These are phyloP conservation scores for Rhizophagus prolifer DNA, from an alignment of 192 early-diverging fungal genomes.

Conservation along the genomic window DNA sequence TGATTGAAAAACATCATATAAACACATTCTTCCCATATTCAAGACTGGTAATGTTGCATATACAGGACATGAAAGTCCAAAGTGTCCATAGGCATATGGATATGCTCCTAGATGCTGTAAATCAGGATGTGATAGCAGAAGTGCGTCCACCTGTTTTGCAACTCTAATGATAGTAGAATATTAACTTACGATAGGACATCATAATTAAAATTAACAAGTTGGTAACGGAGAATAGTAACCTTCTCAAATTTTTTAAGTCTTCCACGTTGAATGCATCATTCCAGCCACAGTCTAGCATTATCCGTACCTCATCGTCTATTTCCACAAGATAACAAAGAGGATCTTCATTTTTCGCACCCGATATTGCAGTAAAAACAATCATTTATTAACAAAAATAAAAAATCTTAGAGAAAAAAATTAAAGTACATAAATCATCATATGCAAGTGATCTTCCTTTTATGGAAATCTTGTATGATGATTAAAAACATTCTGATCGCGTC, in stretches of 20 bases:
- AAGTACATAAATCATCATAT: too few species aligned
- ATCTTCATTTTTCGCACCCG: conserved; percentile 82
- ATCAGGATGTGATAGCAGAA: conserved; percentile 88
- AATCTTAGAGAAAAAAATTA: too few species aligned
- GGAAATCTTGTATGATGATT: too few species aligned
- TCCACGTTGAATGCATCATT: conserved; percentile 74
- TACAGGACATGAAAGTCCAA: conserved; percentile 82
- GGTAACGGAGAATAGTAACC: conserved; percentile 53
- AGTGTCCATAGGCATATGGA: conserved; percentile 71
- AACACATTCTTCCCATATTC: conserved; percentile 83
- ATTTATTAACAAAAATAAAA: background rate
- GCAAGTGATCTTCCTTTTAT: too few species aligned
- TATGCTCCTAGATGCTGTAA: conserved; percentile 85
- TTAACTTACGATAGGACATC: background rate
- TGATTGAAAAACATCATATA: conserved; percentile 80
- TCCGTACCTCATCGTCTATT: conserved; percentile 86
- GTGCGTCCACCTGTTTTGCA: conserved; percentile 85
- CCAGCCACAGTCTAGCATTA: conserved; percentile 96
- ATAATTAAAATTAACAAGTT: background rate
- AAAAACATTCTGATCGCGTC: too few species aligned
- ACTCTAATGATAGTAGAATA: conserved; percentile 51
- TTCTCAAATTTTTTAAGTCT: conserved; percentile 63
- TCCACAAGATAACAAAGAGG: conserved; percentile 90
- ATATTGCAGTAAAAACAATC: conserved; percentile 74
- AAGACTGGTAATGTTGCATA: conserved; percentile 92